phyloP scores from a whole-genome alignment of 495 filamentous ascomycete genomes.

The Neurospora tetrasperma region DNA sequence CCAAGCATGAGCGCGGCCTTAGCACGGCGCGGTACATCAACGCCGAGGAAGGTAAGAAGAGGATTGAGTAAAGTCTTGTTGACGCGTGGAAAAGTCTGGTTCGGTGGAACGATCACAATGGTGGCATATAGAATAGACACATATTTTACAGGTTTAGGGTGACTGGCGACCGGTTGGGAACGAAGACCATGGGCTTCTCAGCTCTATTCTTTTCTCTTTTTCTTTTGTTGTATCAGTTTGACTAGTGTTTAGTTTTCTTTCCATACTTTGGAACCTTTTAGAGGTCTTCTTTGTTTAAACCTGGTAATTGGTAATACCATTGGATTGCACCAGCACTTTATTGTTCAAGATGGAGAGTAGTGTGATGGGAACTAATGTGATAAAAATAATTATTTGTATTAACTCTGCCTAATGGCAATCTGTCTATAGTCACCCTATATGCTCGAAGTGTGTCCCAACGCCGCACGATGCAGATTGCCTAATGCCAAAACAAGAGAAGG shows the following conservation, averaged over 20 bases:
- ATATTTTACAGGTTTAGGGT: background rate
- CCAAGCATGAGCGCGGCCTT: slow-evolving; percentile 62
- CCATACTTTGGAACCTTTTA: background rate
- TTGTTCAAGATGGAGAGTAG: background rate
- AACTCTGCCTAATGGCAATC: background rate
- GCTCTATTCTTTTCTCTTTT: background rate
- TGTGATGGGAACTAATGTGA: background rate
- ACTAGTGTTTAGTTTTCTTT: background rate
- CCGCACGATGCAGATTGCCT: background rate
- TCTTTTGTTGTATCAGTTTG: background rate
- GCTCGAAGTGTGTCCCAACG: background rate
- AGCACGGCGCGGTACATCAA: slow-evolving; percentile 70
- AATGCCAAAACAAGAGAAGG: background rate
- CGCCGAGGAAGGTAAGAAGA: slow-evolving; percentile 93
- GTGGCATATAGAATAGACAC: background rate
- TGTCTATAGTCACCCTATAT: background rate
- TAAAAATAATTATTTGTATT: background rate
- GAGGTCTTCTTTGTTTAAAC: background rate
- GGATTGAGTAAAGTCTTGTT: slow-evolving; percentile 55
- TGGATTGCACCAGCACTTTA: background rate
- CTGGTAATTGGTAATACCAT: background rate
- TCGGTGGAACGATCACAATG: background rate
- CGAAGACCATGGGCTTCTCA: background rate
- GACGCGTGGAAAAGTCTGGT: background rate
- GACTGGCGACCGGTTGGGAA: background rate